Base-by-base conservation (phyloP, 2,329 filamentous ascomycete genomes). In the Camptophora hylomeconis region DNA sequence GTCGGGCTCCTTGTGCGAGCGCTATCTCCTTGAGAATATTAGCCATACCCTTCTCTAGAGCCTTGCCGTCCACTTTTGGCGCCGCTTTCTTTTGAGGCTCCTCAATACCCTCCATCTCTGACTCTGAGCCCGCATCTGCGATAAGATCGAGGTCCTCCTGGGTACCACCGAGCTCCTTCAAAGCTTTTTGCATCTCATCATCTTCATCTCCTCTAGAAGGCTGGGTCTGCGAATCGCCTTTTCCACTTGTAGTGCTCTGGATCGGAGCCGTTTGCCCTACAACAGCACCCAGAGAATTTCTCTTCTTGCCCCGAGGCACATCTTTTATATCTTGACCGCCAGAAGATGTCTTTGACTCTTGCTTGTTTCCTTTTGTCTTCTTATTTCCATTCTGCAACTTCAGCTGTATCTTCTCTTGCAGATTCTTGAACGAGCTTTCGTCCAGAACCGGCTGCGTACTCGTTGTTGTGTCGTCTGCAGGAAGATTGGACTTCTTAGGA, bases 101-200 rank as follows among this genome's bases (percentile, higher is more conserved):
- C 5, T 26, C 29, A 17, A 17, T 23, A 7, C 39, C 54, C 41
- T 63, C 61, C 9, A 60, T 45, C 39, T 65, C 61, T 9, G 57
- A 60, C 24, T 59, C 60, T 0, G 61, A 64, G 24, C 55, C 50
- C 12, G 56, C 47, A 29, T 48, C 56, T 13, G 52, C 58, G 33
- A 65, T 42, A 14, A 65, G 43, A 25, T 61, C 54, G 32, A 61
- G 46, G 38, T 65, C 60, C 28, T 65, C 62, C 39, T 62, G 51
- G n/a, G 55, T 62, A 26, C 61, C 61, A 17, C 61, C 61, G 29
- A 65, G 51, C 4, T 53, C 54, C 35, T 59, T 35, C 36, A 65
- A 57, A 36, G 63, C 60, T 34, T 54, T 48, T 26, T 54, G 48
- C 20, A 63, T 45, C 19, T 45, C 42, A 38, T 54, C 48, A 18